Conservation (phyloP, 176 grass and related monocot genomes). For the Oryza glumipatula region DNA sequence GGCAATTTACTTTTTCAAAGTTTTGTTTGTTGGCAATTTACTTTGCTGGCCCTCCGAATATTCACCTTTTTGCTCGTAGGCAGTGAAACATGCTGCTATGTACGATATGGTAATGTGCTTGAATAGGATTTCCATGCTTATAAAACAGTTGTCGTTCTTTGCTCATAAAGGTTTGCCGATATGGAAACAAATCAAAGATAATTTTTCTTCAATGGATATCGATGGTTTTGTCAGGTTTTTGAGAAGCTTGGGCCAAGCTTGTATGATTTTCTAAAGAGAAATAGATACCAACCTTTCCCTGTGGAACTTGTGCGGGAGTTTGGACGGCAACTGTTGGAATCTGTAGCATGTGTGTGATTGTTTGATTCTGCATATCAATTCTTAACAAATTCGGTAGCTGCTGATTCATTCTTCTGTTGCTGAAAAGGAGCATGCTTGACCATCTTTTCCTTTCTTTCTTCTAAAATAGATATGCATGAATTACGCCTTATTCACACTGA, state of each 20-base stretch:
- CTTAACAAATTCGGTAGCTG: slow-evolving; percentile 50
- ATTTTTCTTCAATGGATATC: slow-evolving; percentile 81
- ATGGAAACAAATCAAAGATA: slow-evolving; percentile 61
- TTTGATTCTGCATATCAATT: slow-evolving; percentile 64
- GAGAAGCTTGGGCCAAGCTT: slow-evolving; percentile 99
- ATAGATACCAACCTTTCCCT: slow-evolving; percentile 98
- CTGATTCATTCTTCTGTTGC: slow-evolving; percentile 49
- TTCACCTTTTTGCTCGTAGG: slow-evolving; percentile 3
- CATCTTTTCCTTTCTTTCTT: slow-evolving; percentile 50
- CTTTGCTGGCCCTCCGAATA: background rate
- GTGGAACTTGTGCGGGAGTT: slow-evolving; percentile 99
- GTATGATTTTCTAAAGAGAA: slow-evolving; percentile 99
- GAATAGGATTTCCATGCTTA: slow-evolving; percentile 38
- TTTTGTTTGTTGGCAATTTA: slow-evolving; percentile 38
- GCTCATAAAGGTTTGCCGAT: slow-evolving; percentile 51
- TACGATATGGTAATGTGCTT: slow-evolving; percentile 32
- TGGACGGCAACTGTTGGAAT: slow-evolving; percentile 98
- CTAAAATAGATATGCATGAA: slow-evolving; percentile 92
- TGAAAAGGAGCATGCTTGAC: slow-evolving; percentile 46
- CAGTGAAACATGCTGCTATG: slow-evolving; percentile 37
- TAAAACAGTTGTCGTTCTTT: slow-evolving; percentile 50
- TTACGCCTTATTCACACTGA: slow-evolving; percentile 98
- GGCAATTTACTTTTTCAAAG: slow-evolving; percentile 33
- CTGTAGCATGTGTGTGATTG: slow-evolving; percentile 98
- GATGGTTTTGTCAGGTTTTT: slow-evolving; percentile 98